These are phyloP conservation scores for Hymenoscyphus occultus DNA, from an alignment of 2,329 filamentous ascomycete species.

Conservation along the genomic window DNA sequence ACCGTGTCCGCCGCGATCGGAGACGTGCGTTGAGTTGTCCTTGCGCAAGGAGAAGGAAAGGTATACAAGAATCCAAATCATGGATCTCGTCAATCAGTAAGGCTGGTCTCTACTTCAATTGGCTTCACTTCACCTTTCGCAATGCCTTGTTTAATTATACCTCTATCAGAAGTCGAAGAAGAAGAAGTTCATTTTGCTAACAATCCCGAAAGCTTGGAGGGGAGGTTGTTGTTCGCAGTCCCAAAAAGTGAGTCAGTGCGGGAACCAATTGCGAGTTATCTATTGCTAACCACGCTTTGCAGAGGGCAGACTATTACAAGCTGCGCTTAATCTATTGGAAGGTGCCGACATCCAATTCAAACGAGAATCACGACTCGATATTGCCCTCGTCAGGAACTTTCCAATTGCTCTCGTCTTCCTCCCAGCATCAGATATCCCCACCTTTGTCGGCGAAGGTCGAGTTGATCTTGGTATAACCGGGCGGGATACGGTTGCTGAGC, in stretches of 20 bases:
- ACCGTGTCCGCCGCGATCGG: slow-evolving; percentile 13
- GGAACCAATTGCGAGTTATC: slow-evolving; percentile 4
- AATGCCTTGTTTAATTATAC: slow-evolving; percentile 19
- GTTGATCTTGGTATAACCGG: slow-evolving; percentile 96
- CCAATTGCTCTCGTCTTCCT: slow-evolving; percentile 95
- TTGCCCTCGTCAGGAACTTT: slow-evolving; percentile 95
- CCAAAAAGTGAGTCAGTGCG: slow-evolving; percentile 76
- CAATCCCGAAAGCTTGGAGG: slow-evolving; percentile 67
- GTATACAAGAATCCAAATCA: slow-evolving; percentile 30
- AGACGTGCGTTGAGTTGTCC: slow-evolving; percentile 3
- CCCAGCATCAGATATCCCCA: slow-evolving; percentile 94
- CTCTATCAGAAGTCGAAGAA: slow-evolving; percentile 21
- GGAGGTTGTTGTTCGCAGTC: slow-evolving; percentile 92
- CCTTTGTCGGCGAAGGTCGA: slow-evolving; percentile 91
- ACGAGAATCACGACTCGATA: slow-evolving; percentile 91
- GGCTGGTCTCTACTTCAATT: slow-evolving; percentile 7
- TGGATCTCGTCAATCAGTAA: slow-evolving; percentile 64
- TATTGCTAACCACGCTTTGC: slow-evolving; percentile 21
- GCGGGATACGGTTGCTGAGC: slow-evolving; percentile 86
- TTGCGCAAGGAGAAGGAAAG: not conserved
- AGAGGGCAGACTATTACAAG: slow-evolving; percentile 92
- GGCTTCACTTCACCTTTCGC: slow-evolving; percentile 7
- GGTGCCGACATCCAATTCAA: slow-evolving; percentile 96
- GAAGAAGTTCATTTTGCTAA: slow-evolving; percentile 51
- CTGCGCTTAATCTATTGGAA: slow-evolving; percentile 83